Base-by-base conservation (phyloP, 139 green algal genomes). In the Coccomyxa sp. region DNA sequence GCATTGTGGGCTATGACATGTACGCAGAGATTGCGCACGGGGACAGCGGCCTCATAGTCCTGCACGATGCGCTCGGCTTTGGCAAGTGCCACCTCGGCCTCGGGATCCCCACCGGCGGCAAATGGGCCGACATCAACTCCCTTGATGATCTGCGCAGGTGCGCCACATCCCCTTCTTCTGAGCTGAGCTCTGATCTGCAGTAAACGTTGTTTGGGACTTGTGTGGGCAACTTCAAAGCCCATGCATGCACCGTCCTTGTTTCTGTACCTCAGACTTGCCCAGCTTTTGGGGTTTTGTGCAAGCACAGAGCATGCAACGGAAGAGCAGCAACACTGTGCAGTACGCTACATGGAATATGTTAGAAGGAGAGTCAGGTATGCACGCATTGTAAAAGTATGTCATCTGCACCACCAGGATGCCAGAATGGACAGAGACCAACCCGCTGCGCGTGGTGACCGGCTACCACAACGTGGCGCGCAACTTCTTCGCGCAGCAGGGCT, bases 1-100 rank as follows among this genome's bases (percentile, higher is more conserved):
- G 96, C 83, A 98, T 99, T 57, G 95, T 99, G 58, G 97, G 97
- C 77, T 91, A 93, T 30, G 97, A 99, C 92, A 99, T 99, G 97
- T 95, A 98, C 31, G 30, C 60, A 10, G 96, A 99, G 91, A 88
- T 97, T n/a, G 91, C 88, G 0, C 88, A 92, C 75, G 86, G 86
- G 10, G 90, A 92, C 79, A 59, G 84, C 28, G 94, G 98, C 81
- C 85, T 99, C 18, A 82, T 99, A 0, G 87, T 98, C 25, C 83
- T 99, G 58, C 96, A 99, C 83, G 95, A 99, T 28, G 90, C 93
- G 4, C 93, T 99, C 16, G 88, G 90, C 84, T 99, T 98, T 87
- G 96, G 96, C 13, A 84, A 94, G 66, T 99, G 97, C 90, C 94
- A 99, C 91, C 90, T 99, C 77, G 95, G 89, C 0, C 90, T 99